Conservation (phyloP, 768 basidiomycete genomes). For the Tylopilus balloui region DNA sequence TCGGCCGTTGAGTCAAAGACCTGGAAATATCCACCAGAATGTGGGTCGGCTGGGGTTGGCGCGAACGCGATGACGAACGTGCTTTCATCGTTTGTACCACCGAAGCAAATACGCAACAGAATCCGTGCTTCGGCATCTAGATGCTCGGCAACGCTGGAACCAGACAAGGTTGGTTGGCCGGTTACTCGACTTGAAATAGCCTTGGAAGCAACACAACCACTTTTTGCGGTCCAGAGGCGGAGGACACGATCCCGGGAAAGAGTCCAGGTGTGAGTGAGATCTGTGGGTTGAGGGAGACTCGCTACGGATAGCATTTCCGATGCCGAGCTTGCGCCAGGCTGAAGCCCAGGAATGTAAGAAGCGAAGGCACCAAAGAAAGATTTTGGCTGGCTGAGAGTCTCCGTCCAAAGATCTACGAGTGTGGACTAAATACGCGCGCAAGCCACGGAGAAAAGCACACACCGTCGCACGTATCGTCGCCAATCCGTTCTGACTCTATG, state of each 20-base stretch:
- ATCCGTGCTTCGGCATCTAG: conserved; percentile 60
- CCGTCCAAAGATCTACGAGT: conserved; percentile 63
- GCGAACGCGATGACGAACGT: conserved; percentile 69
- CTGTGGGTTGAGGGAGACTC: conserved; percentile 70
- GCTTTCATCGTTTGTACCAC: conserved; percentile 42
- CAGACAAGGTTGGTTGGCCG: conserved; percentile 30
- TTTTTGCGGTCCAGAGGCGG: conserved; percentile 77
- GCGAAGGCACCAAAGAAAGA: conserved; percentile 67
- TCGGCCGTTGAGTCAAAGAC: conserved; percentile 55
- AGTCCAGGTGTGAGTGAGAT: conserved; percentile 73
- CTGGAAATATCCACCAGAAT: conserved; percentile 78
- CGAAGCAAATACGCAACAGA: conserved; percentile 60
- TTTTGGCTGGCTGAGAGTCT: conserved; percentile 56
- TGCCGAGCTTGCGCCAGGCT: conserved; percentile 42
- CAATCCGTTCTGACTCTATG: conserved; percentile 59
- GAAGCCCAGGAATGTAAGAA: conserved; percentile 56
- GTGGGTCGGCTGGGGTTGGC: conserved; percentile 57
- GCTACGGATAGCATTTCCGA: conserved; percentile 69
- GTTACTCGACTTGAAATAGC: conserved; percentile 39
- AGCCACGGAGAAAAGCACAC: conserved; percentile 24
- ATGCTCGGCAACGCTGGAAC: conserved; percentile 39
- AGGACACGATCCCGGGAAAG: conserved; percentile 84
- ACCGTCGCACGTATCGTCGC: conserved; percentile 57
- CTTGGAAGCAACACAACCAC: conserved; percentile 66
- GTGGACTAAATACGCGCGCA: conserved; percentile 7